These are phyloP conservation scores for Spatholobus suberectus DNA, from an alignment of 306 rosid genomes.

Conservation along the genomic window DNA sequence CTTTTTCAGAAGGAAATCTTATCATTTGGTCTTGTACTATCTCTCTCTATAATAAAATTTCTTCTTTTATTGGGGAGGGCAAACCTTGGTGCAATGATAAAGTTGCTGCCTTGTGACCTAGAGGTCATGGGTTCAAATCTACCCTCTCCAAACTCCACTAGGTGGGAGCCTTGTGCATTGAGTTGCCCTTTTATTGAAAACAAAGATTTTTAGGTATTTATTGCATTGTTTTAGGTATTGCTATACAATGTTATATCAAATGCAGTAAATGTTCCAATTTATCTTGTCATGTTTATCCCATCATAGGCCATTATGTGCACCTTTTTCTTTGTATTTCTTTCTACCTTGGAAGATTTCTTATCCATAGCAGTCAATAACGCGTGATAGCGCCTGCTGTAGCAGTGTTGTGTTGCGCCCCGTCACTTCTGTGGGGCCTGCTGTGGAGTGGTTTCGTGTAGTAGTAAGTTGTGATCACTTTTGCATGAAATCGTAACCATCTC, in stretches of 20 bases:
- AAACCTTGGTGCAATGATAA: neutral
- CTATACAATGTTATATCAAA: constrained; percentile 25
- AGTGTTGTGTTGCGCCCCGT: neutral
- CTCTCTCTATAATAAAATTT: constrained; percentile 11
- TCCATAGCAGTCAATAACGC: neutral
- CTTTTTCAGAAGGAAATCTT: neutral
- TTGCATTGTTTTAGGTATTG: constrained; percentile 15
- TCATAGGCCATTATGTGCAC: neutral
- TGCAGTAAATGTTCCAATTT: neutral
- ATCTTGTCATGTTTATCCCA: constrained; percentile 16
- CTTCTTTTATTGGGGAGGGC: neutral
- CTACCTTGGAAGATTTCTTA: neutral
- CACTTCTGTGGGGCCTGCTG: neutral
- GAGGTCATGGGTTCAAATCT: neutral
- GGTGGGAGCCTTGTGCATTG: neutral
- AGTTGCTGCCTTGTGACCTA: neutral
- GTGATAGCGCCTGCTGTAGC: neutral
- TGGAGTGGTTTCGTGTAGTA: neutral
- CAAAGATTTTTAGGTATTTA: neutral
- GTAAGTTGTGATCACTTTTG: neutral
- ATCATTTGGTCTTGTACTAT: neutral
- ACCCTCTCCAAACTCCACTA: neutral
- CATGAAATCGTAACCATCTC: neutral
- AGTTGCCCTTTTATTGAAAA: neutral
- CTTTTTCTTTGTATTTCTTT: neutral